Evolutionary conservation across 192 early-diverging fungal species (phyloP).

Genomic region (Diversispora epigaea): DNA sequence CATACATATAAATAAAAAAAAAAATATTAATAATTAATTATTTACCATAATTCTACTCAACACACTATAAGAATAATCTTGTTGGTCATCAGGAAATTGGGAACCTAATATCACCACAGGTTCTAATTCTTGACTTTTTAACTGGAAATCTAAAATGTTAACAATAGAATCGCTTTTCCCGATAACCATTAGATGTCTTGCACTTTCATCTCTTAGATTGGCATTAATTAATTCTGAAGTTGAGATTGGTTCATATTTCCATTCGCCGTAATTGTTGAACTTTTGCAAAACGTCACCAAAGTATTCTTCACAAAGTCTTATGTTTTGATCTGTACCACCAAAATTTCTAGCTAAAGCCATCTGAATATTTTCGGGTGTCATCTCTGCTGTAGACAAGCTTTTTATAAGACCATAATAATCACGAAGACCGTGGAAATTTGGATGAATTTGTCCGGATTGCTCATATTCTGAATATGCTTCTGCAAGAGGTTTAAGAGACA

Average conservation of each 20-base stretch:
- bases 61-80: conserved; percentile 31
- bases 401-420: conserved; percentile 24
- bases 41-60: conserved; percentile 23
- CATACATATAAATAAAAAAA: not conserved
- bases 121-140: conserved; percentile 1
- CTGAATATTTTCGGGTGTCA: conserved; percentile 5
- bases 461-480: conserved; percentile 22
- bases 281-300: conserved; percentile 10
- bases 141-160: conserved; percentile 1
- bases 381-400: not conserved
- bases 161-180: not conserved
- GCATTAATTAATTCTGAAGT: conserved; percentile 6
- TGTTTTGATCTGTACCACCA: conserved; percentile 24
- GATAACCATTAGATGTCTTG: conserved; percentile 25
- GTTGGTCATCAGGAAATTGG: conserved; percentile 30
- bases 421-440: conserved; percentile 25
- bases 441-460: conserved; percentile 10
- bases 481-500: not conserved
- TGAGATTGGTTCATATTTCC: not conserved
- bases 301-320: conserved; percentile 2
- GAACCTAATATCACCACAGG: conserved; percentile 26
- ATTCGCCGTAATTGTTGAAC: not conserved
- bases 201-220: not conserved
- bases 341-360: conserved; percentile 23
- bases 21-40: not conserved